Percentiles rank a stretch among this genome's conserved stretches.
These are phyloP conservation scores for Annulohypoxylon moriforme DNA, from an alignment of 495 filamentous ascomycete species.

Conservation along the genomic window DNA sequence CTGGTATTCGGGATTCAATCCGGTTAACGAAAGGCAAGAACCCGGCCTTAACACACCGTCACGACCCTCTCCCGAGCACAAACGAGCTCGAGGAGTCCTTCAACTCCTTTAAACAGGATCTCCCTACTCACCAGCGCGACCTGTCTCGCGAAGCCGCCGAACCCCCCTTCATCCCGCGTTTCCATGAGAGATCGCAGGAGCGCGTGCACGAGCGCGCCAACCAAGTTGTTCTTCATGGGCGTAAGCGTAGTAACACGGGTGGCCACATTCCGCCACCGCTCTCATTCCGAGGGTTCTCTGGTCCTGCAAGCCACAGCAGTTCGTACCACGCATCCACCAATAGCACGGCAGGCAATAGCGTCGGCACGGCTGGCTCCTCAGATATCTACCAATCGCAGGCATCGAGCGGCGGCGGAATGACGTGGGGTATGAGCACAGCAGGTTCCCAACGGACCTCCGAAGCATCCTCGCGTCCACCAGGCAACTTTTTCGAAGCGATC, in stretches of 20 bases:
- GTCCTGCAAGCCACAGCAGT: slow-evolving; percentile 59
- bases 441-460: slow-evolving; percentile 66
- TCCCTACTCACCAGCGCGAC: slow-evolving; percentile 53
- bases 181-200: slow-evolving; percentile 63
- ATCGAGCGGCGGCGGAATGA: slow-evolving; percentile 48
- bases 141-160: slow-evolving; percentile 69
- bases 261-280: slow-evolving; percentile 71
- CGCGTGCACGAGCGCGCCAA: slow-evolving; percentile 59
- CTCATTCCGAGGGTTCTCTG: slow-evolving; percentile 81
- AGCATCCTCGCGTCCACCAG: slow-evolving; percentile 66
- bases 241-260: slow-evolving; percentile 87
- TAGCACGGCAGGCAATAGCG: slow-evolving; percentile 63
- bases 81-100: slow-evolving; percentile 41
- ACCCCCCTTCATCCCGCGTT: slow-evolving; percentile 82
- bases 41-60: slow-evolving; percentile 55
- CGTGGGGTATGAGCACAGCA: slow-evolving; percentile 54
- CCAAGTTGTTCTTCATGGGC: slow-evolving; percentile 66
- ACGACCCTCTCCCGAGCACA: slow-evolving; percentile 22
- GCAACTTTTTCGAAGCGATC: slow-evolving; percentile 78
- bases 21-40: slow-evolving; percentile 85
- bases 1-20: slow-evolving; percentile 90
- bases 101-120: slow-evolving; percentile 32
- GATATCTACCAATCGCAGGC: slow-evolving; percentile 64
- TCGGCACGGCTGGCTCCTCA: slow-evolving; percentile 66
- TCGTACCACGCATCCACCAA: slow-evolving; percentile 59